Evolutionary conservation across 2,329 filamentous ascomycete genomes (phyloP).

Genomic region (Coleophoma cylindrospora): DNA sequence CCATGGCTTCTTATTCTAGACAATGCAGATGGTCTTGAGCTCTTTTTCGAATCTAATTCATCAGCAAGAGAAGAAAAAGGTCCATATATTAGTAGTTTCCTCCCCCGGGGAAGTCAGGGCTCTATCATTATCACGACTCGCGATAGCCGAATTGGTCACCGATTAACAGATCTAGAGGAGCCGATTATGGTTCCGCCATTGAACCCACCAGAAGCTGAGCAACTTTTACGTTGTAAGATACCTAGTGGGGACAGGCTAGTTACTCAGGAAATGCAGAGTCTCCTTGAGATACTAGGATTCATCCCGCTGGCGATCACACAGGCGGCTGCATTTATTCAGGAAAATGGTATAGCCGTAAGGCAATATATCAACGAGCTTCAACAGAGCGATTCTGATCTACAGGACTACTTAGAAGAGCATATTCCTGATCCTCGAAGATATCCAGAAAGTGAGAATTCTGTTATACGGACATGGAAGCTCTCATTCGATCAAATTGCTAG

Average conservation of each 20-base stretch:
- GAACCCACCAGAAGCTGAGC: conserved; percentile 1
- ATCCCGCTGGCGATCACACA: conserved; percentile 20
- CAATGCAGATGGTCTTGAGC: neutral
- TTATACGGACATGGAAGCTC: neutral
- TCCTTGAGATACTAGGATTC: conserved; percentile 11
- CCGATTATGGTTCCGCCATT: conserved; percentile 6
- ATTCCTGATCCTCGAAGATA: neutral
- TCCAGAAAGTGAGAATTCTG: neutral
- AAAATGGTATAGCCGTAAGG: conserved; percentile 3
- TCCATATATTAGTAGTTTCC: neutral
- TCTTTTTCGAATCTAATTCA: neutral
- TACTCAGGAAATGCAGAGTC: neutral
- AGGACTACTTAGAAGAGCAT: neutral
- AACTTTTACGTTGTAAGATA: conserved; percentile 10
- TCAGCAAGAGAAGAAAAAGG: neutral
- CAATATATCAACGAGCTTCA: neutral
- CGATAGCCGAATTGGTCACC: conserved; percentile 2
- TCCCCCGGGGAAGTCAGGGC: conserved; percentile 2
- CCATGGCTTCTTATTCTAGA: neutral
- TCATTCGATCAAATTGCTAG: neutral
- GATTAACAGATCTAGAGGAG: conserved; percentile 1
- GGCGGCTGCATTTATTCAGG: conserved; percentile 11
- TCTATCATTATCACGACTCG: conserved; percentile 13
- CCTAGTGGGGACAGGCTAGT: neutral
- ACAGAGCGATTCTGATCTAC: neutral